phyloP scores from a whole-genome alignment of 2,329 filamentous ascomycete genomes.

The Fusarium humuli region DNA sequence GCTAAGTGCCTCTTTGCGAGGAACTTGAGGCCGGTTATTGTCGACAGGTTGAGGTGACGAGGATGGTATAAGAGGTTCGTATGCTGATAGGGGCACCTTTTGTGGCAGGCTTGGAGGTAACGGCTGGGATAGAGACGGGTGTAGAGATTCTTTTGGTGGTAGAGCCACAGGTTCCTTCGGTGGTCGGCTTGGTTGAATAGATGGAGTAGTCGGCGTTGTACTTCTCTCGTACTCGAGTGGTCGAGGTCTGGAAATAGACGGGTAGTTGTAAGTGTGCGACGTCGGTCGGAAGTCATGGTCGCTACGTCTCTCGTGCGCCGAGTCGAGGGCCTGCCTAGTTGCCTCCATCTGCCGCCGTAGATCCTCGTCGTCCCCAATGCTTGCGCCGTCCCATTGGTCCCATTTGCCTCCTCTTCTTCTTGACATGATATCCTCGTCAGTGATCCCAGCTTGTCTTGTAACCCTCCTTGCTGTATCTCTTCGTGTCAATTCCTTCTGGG shows the following conservation, averaged over 20 bases:
- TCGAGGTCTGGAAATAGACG: constrained; percentile 64
- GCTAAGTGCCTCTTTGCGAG: constrained; percentile 46
- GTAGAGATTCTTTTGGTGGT: constrained; percentile 43
- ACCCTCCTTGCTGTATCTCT: constrained; percentile 71
- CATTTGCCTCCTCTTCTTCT: constrained; percentile 61
- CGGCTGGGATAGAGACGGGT: constrained; percentile 6
- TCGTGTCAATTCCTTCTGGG: constrained; percentile 76
- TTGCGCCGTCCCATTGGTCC: constrained; percentile 54
- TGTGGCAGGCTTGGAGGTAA: constrained; percentile 45
- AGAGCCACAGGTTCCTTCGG: constrained; percentile 46
- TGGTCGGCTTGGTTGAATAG: constrained; percentile 51
- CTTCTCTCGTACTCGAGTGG: constrained; percentile 59
- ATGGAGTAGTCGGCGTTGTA: constrained; percentile 23
- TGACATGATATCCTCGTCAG: constrained; percentile 67
- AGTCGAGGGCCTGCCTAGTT: constrained; percentile 61
- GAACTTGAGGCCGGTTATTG: constrained; percentile 41
- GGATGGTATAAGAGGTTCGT: constrained; percentile 39
- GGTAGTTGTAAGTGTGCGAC: constrained; percentile 63
- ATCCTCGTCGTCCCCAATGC: constrained; percentile 54
- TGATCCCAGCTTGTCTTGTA: constrained; percentile 67
- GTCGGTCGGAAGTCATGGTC: constrained; percentile 46
- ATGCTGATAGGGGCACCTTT: constrained; percentile 46
- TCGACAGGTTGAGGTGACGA: constrained; percentile 21
- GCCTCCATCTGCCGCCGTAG: constrained; percentile 65
- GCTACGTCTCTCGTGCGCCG: constrained; percentile 44